Evolutionary conservation across 1,284 basidiomycete genomes (phyloP), one percentile per base, ranked within the genome.

Genomic region (Ceratobasidium sp.): DNA sequence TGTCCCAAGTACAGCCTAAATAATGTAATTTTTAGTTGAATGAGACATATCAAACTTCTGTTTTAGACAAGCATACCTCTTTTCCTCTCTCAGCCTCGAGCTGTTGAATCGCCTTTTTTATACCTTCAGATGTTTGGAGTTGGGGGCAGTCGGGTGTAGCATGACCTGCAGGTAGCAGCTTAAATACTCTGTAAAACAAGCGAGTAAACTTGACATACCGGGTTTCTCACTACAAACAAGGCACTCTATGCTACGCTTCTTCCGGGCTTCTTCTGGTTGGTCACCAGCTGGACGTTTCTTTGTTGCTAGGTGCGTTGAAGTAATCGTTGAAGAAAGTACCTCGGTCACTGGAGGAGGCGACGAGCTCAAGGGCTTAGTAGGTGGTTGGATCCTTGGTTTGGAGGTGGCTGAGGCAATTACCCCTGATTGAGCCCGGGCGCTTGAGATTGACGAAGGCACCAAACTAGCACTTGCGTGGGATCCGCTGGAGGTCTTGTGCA

Each of bases 181-280:
- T 36, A 39, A 39, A 10, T 34, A 18, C 21, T 28, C 18, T 18
- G 16, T n/a, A 3, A 18, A 32, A 23, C 34, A 23, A 57, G 16
- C 23, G 21, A 21, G 32, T 6, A 41, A 9, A 57, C 16, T 14
- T 36, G 6, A 21, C 65, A 14, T 45, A 69, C 65, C 65, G 23
- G 65, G 65, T 23, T 34, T 21, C 55, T 69, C 39, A 36, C 65
- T 41, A 16, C 65, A 69, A 41, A 69, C 48, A 14, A 46, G 16
- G n/a, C 65, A 69, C 30, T n/a, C 32, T 18, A 41, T 28, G 12
- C 46, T 69, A 21, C 41, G 52, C 53, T 69, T 69, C 26, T 69
- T 69, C 16, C 65, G 65, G 3, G 41, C 21, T 41, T 69, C 65
- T 21, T 69, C 65, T 32, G 50, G 52, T 34, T 55, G 32, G 9